Percentiles rank a stretch among this genome's conserved stretches.
These are phyloP conservation scores for Blastocystis sp. DNA, from an alignment of 352 stramenopile species.

Conservation along the genomic window DNA sequence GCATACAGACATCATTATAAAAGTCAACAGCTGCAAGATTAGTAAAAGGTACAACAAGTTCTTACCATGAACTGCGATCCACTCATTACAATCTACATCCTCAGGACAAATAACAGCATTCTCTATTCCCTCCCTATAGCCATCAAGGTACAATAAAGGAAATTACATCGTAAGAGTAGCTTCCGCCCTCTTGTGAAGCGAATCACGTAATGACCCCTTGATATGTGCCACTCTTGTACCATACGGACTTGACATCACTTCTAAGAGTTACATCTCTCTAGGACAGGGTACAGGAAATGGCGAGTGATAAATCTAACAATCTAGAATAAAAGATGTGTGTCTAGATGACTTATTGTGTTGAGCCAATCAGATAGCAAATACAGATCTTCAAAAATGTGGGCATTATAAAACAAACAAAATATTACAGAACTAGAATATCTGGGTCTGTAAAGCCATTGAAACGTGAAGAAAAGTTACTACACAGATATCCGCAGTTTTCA, in stretches of 20 bases:
- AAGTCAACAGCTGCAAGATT: constrained; percentile 33
- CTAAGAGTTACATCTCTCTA: neutral
- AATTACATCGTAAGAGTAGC: neutral
- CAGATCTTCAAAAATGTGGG: too few species aligned
- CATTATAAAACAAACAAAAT: neutral
- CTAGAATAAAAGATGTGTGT: too few species aligned
- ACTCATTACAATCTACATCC: constrained; percentile 33
- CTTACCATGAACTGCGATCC: constrained; percentile 43
- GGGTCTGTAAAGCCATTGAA: constrained; percentile 60
- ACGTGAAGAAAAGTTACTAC: constrained; percentile 20
- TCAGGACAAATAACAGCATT: constrained; percentile 45
- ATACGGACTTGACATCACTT: neutral
- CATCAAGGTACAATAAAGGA: neutral
- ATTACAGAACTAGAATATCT: constrained; percentile 9
- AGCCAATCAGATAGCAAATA: too few species aligned
- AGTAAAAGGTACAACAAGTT: neutral
- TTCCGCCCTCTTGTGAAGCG: constrained; percentile 3
- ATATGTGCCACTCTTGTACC: neutral
- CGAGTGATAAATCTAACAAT: too few species aligned
- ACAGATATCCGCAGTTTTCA: constrained; percentile 39
- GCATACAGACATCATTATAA: constrained; percentile 51
- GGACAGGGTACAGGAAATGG: too few species aligned
- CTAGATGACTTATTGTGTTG: too few species aligned
- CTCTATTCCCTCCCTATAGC: neutral
- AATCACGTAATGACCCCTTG: constrained; percentile 9